Conservation (phyloP, 768 basidiomycete species). For the Trametes elegans region DNA sequence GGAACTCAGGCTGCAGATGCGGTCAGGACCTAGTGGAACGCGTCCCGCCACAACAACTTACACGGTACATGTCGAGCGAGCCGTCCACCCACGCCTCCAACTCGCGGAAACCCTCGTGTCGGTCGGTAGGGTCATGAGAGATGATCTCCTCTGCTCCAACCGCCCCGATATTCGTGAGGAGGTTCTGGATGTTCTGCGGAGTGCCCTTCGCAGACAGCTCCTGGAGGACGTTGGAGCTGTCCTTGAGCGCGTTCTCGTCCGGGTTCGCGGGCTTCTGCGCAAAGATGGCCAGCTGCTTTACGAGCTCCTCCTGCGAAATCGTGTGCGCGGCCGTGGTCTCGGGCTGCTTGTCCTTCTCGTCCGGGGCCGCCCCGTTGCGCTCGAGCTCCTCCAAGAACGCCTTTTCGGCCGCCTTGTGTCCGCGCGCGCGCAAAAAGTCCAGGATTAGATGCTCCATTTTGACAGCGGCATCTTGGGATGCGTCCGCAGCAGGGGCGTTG, state of each 20-base stretch:
- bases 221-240: slow-evolving; percentile 61
- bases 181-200: slow-evolving; percentile 67
- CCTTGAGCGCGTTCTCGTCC: slow-evolving; percentile 71
- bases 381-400: slow-evolving; percentile 41
- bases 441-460: slow-evolving; percentile 41
- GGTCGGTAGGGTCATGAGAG: slow-evolving; percentile 78
- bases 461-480: slow-evolving; percentile 40
- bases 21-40: not conserved
- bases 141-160: slow-evolving; percentile 83
- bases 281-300: slow-evolving; percentile 60
- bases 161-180: slow-evolving; percentile 74
- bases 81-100: slow-evolving; percentile 89
- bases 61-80: slow-evolving; percentile 88
- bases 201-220: slow-evolving; percentile 69
- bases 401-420: slow-evolving; percentile 45
- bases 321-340: slow-evolving; percentile 19
- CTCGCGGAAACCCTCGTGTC: slow-evolving; percentile 82
- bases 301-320: slow-evolving; percentile 49
- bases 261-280: slow-evolving; percentile 65
- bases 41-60: slow-evolving; percentile 33
- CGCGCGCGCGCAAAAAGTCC: slow-evolving; percentile 48
- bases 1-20: slow-evolving; percentile 78
- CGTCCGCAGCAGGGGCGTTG: slow-evolving; percentile 37
- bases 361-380: slow-evolving; percentile 24
- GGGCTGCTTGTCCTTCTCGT: slow-evolving; percentile 37